Evolutionary conservation across 257 asterid genomes (phyloP), one percentile per base, ranked within the genome.

Genomic region (Petunia secreta): DNA sequence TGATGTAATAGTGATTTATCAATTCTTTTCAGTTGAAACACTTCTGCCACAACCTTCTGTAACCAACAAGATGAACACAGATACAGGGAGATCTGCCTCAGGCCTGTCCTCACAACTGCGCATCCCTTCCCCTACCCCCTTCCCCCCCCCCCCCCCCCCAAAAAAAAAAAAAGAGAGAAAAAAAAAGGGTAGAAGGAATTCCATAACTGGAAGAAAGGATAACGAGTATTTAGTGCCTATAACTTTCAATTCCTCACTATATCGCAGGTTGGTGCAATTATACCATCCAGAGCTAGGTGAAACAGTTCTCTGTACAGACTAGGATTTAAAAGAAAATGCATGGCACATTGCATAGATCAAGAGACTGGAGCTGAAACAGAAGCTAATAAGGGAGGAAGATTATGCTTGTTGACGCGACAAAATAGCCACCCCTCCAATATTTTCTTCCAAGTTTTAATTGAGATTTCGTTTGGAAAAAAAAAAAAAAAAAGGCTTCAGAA

Each of bases 1-100:
- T 71, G 44, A 71, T 34, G 44, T 48, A 8, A 48, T 52, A 46
- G 16, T 25, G 38, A 68, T 44, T 68, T 68, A 16, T 16, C 75
- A 44, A n/a, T 36, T 38, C 68, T 64, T 64, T 6, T 14, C 34
- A 38, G 39, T 40, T 13, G 46, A 34, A 38, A 38, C 16, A 6
- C 34, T 39, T 64, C 10, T 13, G 14, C 50, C 73, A 65, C 40
- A 71, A 69, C 77, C 59, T 69, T 16, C 59, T 46, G 43, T 48
- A 69, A 69, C 39, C 77, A 69, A 69, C 77, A 69, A 69, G 41
- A 69, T 68, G 25, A 8, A 13, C 76, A 68, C n/a, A 68, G 75
- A 44, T 46, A 69, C 59, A 10, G 37, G 54, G n/a, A 54, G 75
- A 41, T 67, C 43, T 66, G 75, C 75, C n/a, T 67, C 75, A n/a